Conservation (phyloP, 1,284 basidiomycete genomes). For the Retiboletus flavoniger region DNA sequence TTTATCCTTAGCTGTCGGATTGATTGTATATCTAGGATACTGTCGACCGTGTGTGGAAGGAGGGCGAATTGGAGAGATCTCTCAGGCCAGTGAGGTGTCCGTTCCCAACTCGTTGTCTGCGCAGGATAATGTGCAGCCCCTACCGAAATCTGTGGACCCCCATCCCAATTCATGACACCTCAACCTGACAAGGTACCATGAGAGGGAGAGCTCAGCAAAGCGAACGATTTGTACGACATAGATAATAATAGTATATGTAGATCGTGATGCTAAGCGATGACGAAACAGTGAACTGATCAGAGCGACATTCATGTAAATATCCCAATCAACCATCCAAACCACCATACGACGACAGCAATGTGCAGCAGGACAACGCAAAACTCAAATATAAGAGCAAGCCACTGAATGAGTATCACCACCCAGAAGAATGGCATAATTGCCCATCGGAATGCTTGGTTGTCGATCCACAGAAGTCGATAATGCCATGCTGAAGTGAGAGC, state of each 20-base stretch:
- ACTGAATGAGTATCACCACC: slow-evolving; percentile 57
- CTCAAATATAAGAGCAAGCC: slow-evolving; percentile 59
- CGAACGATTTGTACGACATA: slow-evolving; percentile 1
- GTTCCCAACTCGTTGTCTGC: background rate
- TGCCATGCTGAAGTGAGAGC: slow-evolving; percentile 50
- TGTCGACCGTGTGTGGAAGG: slow-evolving; percentile 62
- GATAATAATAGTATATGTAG: slow-evolving; percentile 15
- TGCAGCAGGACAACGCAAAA: slow-evolving; percentile 53
- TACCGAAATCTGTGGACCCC: background rate
- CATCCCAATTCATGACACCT: background rate
- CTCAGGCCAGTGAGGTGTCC: slow-evolving; percentile 2
- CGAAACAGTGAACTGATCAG: background rate
- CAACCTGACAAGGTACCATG: slow-evolving; percentile 2
- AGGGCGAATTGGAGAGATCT: slow-evolving; percentile 30
- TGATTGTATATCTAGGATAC: slow-evolving; percentile 42
- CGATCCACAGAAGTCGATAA: slow-evolving; percentile 55
- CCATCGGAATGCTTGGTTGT: slow-evolving; percentile 59
- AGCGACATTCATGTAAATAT: slow-evolving; percentile 42
- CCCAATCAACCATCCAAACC: slow-evolving; percentile 65
- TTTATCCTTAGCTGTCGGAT: background rate
- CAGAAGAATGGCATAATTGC: slow-evolving; percentile 58
- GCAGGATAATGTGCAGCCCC: slow-evolving; percentile 1
- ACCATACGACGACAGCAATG: slow-evolving; percentile 60
- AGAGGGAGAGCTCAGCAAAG: background rate
- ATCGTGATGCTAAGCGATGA: background rate